phyloP scores from a whole-genome alignment of 2,329 filamentous ascomycete genomes.

The Sarocladiaceae sp. region DNA sequence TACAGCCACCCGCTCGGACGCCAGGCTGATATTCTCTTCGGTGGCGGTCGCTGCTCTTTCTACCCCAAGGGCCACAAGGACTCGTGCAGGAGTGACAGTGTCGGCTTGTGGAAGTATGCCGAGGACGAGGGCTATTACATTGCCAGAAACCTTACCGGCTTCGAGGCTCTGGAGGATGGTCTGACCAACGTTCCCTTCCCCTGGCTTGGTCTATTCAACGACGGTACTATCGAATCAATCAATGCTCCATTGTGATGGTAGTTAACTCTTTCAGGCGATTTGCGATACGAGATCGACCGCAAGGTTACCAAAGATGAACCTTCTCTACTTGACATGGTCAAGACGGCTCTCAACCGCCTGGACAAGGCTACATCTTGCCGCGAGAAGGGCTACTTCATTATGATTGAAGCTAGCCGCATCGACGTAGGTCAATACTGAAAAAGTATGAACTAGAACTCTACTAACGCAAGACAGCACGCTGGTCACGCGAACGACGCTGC shows the following conservation, averaged over 20 bases:
- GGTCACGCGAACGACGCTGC: constrained; percentile 17
- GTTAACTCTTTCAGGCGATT: neutral
- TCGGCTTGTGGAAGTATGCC: constrained; percentile 17
- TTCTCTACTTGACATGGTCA: constrained; percentile 16
- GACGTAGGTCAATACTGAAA: constrained; percentile 6
- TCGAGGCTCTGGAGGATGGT: constrained; percentile 14
- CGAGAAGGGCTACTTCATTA: constrained; percentile 17
- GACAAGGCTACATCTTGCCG: constrained; percentile 10
- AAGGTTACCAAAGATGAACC: constrained; percentile 16
- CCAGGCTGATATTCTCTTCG: constrained; percentile 16
- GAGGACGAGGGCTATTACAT: constrained; percentile 15
- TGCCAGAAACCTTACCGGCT: constrained; percentile 12
- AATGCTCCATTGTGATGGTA: neutral
- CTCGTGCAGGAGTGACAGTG: constrained; percentile 15
- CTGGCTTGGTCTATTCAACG: constrained; percentile 16
- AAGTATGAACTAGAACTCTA: neutral
- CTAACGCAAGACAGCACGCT: constrained; percentile 12
- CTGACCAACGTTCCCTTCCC: constrained; percentile 14
- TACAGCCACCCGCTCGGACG: constrained; percentile 16
- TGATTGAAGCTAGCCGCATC: constrained; percentile 19
- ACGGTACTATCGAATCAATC: constrained; percentile 11
- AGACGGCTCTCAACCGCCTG: constrained; percentile 14
- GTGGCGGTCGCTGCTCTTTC: constrained; percentile 17
- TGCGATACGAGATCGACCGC: constrained; percentile 18
- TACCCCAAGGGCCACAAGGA: constrained; percentile 13